phyloP scores from a whole-genome alignment of 768 basidiomycete genomes.

The Pleurotus cornucopiae region DNA sequence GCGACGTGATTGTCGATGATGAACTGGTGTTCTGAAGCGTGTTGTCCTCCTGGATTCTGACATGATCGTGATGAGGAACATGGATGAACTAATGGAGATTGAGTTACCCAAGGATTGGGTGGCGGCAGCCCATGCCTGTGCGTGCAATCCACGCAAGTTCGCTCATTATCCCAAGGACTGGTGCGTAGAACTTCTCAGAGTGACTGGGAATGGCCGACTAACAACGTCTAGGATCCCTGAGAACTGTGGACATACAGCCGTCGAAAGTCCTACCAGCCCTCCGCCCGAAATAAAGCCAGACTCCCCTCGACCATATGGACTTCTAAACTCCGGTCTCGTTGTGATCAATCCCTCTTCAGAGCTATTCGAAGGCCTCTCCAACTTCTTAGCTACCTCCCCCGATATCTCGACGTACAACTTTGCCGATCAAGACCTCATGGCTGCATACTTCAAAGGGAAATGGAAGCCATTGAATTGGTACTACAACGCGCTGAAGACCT shows the following conservation, averaged over 20 bases:
- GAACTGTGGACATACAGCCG: slow-evolving; percentile 80
- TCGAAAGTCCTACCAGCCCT: slow-evolving; percentile 42
- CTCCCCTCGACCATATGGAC: slow-evolving; percentile 72
- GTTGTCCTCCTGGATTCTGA: slow-evolving; percentile 83
- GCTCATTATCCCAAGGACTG: slow-evolving; percentile 88
- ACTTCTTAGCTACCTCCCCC: slow-evolving; percentile 47
- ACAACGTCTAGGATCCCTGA: slow-evolving; percentile 71
- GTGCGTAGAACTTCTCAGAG: slow-evolving; percentile 30
- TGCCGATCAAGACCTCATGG: slow-evolving; percentile 90
- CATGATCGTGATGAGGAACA: slow-evolving; percentile 79
- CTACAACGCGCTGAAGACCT: slow-evolving; percentile 92
- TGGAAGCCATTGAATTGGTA: slow-evolving; percentile 82
- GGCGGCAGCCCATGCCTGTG: slow-evolving; percentile 86
- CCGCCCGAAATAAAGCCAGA: slow-evolving; percentile 18
- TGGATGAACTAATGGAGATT: slow-evolving; percentile 72
- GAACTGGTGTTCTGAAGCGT: slow-evolving; percentile 38
- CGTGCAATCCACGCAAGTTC: slow-evolving; percentile 88
- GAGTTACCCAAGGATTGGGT: slow-evolving; percentile 66
- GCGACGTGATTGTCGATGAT: slow-evolving; percentile 1
- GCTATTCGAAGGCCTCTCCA: slow-evolving; percentile 47
- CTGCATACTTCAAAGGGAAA: slow-evolving; percentile 70
- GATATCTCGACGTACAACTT: slow-evolving; percentile 50
- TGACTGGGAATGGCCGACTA: background rate
- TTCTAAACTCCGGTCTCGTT: slow-evolving; percentile 88
- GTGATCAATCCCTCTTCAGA: slow-evolving; percentile 71